Evolutionary conservation across 768 basidiomycete genomes (phyloP).

Genomic region (Tephrocybe sp.): DNA sequence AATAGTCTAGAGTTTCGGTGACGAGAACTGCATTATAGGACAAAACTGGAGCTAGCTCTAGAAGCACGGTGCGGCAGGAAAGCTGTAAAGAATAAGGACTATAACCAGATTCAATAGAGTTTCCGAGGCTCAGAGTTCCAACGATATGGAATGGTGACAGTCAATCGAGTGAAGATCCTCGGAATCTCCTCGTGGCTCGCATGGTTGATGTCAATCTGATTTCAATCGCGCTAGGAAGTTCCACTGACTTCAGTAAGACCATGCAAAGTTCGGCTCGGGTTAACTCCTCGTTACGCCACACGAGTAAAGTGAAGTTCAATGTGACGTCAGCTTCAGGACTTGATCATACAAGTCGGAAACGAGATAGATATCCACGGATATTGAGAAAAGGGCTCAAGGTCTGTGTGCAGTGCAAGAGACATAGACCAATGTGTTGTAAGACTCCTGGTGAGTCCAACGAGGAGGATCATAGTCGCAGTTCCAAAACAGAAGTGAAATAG

Average conservation of each 20-base stretch:
- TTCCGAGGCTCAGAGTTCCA: too few relatives aligned
- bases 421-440: too few relatives aligned
- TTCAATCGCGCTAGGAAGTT: too few relatives aligned
- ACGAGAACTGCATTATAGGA: neutral
- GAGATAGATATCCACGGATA: too few relatives aligned
- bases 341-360: neutral
- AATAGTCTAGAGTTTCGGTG: too few relatives aligned
- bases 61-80: slow-evolving; percentile 3
- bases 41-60: neutral
- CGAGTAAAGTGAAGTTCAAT: neutral
- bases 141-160: neutral
- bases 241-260: neutral
- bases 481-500: too few relatives aligned
- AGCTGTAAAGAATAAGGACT: neutral
- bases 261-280: neutral
- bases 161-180: slow-evolving; percentile 8
- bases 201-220: neutral
- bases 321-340: neutral
- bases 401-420: too few relatives aligned
- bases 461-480: too few relatives aligned
- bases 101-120: too few relatives aligned
- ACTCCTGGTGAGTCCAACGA: too few relatives aligned
- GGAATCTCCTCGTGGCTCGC: neutral
- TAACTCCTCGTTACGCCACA: slow-evolving; percentile 18
- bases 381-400: too few relatives aligned